A percentile compares a stretch with the other conserved stretches of the same genome.
Evolutionary conservation across 345 rosid species (phyloP).

Genomic region (Salix caprea): DNA sequence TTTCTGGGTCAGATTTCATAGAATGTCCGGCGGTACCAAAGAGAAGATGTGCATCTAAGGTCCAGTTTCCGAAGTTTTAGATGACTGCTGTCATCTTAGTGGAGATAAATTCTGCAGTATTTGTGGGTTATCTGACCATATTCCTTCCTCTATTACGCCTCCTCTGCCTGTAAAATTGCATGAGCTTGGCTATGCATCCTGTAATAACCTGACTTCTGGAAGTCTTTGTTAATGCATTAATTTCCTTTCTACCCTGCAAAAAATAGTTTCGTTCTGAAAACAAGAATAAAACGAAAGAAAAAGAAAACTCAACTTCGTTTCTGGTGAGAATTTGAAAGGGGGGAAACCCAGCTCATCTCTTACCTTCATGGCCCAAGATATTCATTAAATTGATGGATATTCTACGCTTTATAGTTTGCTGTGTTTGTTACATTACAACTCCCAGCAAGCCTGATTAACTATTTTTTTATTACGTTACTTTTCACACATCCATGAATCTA

Average conservation of each 20-base stretch:
- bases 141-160: not conserved
- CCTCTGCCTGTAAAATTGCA: not conserved
- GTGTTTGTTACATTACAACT: too few species aligned
- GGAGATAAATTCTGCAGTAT: not conserved
- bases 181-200: not conserved
- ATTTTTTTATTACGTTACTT: too few species aligned
- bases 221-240: not conserved
- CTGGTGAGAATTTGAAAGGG: not conserved
- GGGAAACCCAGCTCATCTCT: too few species aligned
- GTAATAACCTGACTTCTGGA: not conserved
- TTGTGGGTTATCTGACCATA: not conserved
- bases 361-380: too few species aligned
- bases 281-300: not conserved
- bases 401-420: too few species aligned
- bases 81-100: not conserved
- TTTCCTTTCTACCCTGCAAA: not conserved
- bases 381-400: too few species aligned
- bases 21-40: constrained; percentile 52
- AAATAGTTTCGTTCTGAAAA: not conserved
- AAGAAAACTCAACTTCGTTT: not conserved
- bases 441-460: too few species aligned
- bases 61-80: constrained; percentile 67
- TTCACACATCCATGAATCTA: too few species aligned
- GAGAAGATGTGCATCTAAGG: constrained; percentile 37
- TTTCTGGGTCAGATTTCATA: constrained; percentile 56